phyloP scores from a whole-genome alignment of 2,329 filamentous ascomycete species.

The Plenodomus biglobosus region DNA sequence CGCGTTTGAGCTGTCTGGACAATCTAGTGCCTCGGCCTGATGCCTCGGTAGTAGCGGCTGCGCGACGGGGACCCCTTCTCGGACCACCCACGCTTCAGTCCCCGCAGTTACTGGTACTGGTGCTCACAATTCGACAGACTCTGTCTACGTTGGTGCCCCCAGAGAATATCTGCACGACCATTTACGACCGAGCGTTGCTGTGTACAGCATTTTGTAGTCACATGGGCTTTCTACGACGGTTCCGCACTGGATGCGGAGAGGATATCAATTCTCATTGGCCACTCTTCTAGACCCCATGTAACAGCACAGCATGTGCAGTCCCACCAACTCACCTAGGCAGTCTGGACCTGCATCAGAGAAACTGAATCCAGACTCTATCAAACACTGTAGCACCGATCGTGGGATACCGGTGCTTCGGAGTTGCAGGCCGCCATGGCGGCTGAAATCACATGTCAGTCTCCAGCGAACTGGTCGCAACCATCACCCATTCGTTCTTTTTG shows the following conservation, averaged over 20 bases:
- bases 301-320: background rate
- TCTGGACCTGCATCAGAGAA: too few species aligned
- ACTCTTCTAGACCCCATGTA: too few species aligned
- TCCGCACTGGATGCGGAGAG: background rate
- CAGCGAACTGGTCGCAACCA: background rate
- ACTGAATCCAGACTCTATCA: too few species aligned
- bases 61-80: background rate
- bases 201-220: background rate
- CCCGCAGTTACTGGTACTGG: background rate
- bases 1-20: conserved; percentile 13
- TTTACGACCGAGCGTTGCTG: background rate
- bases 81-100: background rate
- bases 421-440: background rate
- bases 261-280: background rate
- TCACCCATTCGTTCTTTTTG: background rate
- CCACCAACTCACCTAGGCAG: background rate
- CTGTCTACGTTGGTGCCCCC: background rate
- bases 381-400: too few species aligned
- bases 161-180: background rate
- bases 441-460: background rate
- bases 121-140: too few species aligned
- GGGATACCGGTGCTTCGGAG: too few species aligned
- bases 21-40: conserved; percentile 1
- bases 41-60: conserved; percentile 24
- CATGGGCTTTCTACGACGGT: background rate